These are phyloP conservation scores for Nicotiana tabacum DNA, from an alignment of 257 asterid genomes.

Conservation along the genomic window DNA sequence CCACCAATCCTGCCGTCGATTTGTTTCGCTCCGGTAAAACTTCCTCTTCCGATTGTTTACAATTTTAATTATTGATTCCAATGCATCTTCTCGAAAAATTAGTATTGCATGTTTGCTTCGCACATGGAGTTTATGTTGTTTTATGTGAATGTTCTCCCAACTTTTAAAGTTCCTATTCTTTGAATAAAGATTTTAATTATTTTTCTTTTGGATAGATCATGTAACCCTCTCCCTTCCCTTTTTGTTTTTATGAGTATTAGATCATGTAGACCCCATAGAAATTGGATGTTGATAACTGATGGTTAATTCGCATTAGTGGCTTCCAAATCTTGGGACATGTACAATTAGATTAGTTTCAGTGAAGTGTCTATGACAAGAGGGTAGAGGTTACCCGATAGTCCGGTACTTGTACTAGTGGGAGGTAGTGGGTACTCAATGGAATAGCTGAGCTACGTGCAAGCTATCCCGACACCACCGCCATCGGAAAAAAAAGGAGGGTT, in stretches of 20 bases:
- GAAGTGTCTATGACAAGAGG: not conserved
- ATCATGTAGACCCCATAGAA: not conserved
- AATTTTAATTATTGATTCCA: not conserved
- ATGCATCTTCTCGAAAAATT: not conserved
- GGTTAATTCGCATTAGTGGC: not conserved
- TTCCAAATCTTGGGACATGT: not conserved
- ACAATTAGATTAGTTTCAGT: not conserved
- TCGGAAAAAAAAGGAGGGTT: not conserved
- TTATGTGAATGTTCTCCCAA: not conserved
- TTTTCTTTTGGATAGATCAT: not conserved
- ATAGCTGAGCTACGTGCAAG: too few relatives aligned
- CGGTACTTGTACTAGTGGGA: too few relatives aligned
- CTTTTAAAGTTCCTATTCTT: too few relatives aligned
- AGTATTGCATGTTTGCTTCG: not conserved
- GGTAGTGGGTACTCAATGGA: too few relatives aligned
- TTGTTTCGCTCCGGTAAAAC: conserved; percentile 67
- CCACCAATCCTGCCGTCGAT: conserved; percentile 65
- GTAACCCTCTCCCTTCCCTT: not conserved
- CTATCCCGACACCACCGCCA: too few relatives aligned
- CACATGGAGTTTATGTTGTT: not conserved
- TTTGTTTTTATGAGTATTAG: not conserved
- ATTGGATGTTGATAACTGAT: not conserved
- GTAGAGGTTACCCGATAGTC: too few relatives aligned
- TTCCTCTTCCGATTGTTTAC: not conserved
- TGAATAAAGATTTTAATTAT: too few relatives aligned